phyloP scores from a whole-genome alignment of 192 early-diverging fungal genomes.

The Entophlyctis helioformis region DNA sequence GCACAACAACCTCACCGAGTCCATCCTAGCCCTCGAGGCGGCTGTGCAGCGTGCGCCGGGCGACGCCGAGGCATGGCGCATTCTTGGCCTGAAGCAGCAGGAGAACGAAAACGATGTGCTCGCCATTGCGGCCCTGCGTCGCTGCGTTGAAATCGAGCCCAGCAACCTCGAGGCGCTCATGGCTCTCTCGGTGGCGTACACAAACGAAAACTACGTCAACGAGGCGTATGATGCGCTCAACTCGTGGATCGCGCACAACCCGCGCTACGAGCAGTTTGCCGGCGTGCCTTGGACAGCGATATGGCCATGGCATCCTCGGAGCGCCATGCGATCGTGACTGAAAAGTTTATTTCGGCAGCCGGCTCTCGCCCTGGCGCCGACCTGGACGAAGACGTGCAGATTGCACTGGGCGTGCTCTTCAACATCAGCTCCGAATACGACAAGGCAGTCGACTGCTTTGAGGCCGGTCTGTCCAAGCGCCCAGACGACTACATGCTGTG shows the following conservation, averaged over 20 bases:
- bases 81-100: conserved; percentile 82
- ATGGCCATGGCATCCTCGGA: too few species aligned
- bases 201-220: conserved; percentile 75
- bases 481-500: conserved; percentile 90
- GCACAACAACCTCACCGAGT: conserved; percentile 64
- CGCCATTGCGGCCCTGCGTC: conserved; percentile 81
- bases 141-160: conserved; percentile 66
- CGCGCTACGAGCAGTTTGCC: conserved; percentile 60
- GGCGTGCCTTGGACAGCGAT: too few species aligned
- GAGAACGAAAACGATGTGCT: conserved; percentile 92
- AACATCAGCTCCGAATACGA: conserved; percentile 85
- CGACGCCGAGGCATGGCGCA: conserved; percentile 73
- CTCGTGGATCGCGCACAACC: conserved; percentile 55
- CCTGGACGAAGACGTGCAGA: conserved; percentile 84
- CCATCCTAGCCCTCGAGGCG: conserved; percentile 86
- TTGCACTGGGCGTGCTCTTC: conserved; percentile 89
- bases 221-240: conserved; percentile 86
- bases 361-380: conserved; percentile 44
- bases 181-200: conserved; percentile 83
- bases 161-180: conserved; percentile 66
- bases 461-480: conserved; percentile 68
- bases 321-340: too few species aligned
- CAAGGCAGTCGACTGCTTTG: conserved; percentile 97
- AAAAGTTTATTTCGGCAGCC: conserved; percentile 74
- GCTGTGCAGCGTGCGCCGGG: conserved; percentile 64